phyloP scores from a whole-genome alignment of 148 eudicot species.

The Cornus kousa region DNA sequence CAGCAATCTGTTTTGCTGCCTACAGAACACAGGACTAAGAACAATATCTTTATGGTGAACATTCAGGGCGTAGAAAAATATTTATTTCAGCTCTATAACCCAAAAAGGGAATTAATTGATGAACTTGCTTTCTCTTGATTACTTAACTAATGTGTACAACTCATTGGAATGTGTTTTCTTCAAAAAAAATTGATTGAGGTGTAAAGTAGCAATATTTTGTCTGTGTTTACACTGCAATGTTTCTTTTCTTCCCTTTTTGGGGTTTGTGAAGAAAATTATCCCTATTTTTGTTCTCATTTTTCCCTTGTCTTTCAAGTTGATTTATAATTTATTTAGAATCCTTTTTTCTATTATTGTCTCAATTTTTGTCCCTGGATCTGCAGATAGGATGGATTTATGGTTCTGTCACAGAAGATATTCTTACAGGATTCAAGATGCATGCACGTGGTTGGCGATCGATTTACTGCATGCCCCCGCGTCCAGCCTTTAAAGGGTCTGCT shows the following conservation, averaged over 20 bases:
- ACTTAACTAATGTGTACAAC: too few species aligned
- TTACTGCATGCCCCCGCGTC: conserved; percentile 75
- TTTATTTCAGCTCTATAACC: too few species aligned
- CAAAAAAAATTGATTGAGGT: too few species aligned
- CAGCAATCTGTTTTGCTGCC: too few species aligned
- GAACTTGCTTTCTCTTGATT: too few species aligned
- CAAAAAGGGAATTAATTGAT: too few species aligned
- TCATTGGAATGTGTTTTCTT: too few species aligned
- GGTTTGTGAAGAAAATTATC: neutral
- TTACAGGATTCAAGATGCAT: conserved; percentile 89
- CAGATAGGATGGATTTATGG: conserved; percentile 96
- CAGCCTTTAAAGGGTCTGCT: conserved; percentile 92
- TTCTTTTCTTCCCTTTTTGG: neutral
- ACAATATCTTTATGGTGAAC: too few species aligned
- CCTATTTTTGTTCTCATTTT: too few species aligned
- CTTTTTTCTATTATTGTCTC: neutral
- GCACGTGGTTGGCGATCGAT: conserved; percentile 91
- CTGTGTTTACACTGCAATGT: neutral
- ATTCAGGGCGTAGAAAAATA: too few species aligned
- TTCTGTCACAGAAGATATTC: conserved; percentile 90
- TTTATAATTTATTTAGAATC: neutral
- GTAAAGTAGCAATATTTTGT: too few species aligned
- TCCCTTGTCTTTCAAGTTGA: neutral
- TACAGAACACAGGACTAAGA: too few species aligned
- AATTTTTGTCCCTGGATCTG: conserved; percentile 9